Evolutionary conservation across 2,329 filamentous ascomycete genomes (phyloP).

Genomic region (Pezicula radicicola): DNA sequence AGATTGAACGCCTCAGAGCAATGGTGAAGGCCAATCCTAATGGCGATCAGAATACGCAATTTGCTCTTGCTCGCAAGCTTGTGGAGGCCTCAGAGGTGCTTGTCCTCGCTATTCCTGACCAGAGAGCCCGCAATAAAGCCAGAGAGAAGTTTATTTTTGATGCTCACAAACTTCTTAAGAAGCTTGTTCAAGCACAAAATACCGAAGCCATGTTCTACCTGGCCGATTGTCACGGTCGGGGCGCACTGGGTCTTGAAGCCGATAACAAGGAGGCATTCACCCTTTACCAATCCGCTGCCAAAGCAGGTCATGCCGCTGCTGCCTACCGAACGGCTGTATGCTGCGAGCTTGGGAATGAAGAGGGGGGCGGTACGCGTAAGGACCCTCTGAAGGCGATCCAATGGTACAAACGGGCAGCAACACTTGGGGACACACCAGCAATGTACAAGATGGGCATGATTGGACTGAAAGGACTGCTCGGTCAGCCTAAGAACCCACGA

Average conservation of each 20-base stretch:
- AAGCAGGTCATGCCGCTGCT: constrained; percentile 78
- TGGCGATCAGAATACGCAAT: constrained; percentile 63
- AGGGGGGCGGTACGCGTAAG: constrained; percentile 86
- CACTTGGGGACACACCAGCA: constrained; percentile 83
- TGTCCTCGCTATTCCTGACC: constrained; percentile 60
- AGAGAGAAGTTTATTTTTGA: constrained; percentile 83
- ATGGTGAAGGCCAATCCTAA: constrained; percentile 68
- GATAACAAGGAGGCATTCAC: constrained; percentile 92
- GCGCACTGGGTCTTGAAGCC: constrained; percentile 71
- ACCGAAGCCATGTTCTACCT: constrained; percentile 90
- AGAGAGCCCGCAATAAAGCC: constrained; percentile 69
- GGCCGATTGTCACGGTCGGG: constrained; percentile 84
- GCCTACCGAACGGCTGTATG: constrained; percentile 96
- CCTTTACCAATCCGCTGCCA: constrained; percentile 91
- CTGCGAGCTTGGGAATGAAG: constrained; percentile 93
- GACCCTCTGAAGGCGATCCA: constrained; percentile 94
- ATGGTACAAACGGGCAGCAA: constrained; percentile 94
- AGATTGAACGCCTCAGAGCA: constrained; percentile 71
- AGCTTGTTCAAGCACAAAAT: constrained; percentile 70
- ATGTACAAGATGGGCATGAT: constrained; percentile 99
- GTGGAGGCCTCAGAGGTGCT: constrained; percentile 82
- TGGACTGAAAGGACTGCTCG: constrained; percentile 86
- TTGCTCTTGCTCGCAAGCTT: constrained; percentile 77
- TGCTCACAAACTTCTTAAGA: constrained; percentile 88
- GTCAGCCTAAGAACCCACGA: constrained; percentile 75